Evolutionary conservation across 371 early-diverging fungal genomes (phyloP), one percentile per base, ranked within the genome.

Genomic region (Mucor circinelloides): DNA sequence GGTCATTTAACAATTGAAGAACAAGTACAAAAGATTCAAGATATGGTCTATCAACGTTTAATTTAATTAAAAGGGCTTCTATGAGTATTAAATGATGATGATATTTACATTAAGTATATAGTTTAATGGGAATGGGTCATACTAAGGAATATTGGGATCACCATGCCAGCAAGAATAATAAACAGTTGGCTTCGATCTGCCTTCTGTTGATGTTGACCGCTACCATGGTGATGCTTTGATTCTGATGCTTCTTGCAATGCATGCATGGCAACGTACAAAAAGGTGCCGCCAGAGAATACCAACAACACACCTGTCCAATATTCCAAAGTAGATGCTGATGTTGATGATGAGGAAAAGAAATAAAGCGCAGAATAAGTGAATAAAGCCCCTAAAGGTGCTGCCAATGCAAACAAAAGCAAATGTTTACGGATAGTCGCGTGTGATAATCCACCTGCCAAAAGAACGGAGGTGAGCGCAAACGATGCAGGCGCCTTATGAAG

Each of bases 401-500:
- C 87, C 6, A 90, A 62, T 2, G 95, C 87, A 72, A 97, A 97
- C n/a, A 91, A 71, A 6, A 91, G 76, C 32, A 98, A 81, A 74
- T 93, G 93, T 32, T 90, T 80, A 13, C 92, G 87, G 17, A 96
- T 87, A 42, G 80, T 80, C 10, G 85, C 75, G 38, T 90, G 78
- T 1, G 89, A 78, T 65, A 86, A 77, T 10, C 95, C 93, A 57
- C 87, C 90, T 63, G 86, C 85, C 63, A 97, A 78, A 27, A 97
- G 80, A 15, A 93, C 90, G 2, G 95, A 93, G 13, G 93, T 85
- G 10, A 97, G 84, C 0, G 95, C 97, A 81, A 98, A 95, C 0
- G 97, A 94, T 2, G 95, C 89, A 3, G 98, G 97, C 2, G 95
- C 97, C 76, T 98, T 98, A 87, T 98, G 98, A 31, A 98, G 85